Evolutionary conservation across 306 rosid species (phyloP), one percentile per base, ranked within the genome.

Genomic region (Mimosa pudica): DNA sequence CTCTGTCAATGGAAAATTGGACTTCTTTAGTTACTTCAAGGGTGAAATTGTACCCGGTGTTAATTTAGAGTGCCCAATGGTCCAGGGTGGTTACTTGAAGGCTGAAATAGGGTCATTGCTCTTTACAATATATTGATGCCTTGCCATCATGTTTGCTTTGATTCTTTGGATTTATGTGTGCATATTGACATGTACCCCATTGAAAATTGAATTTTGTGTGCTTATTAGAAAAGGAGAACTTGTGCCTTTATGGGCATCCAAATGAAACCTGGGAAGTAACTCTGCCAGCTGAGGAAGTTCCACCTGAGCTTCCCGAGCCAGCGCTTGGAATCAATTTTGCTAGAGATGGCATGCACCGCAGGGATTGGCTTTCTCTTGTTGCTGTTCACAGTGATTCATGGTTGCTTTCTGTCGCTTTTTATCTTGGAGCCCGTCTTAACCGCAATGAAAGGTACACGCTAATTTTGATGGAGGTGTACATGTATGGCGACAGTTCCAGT

Each of bases 261-360:
- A 89, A 89, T 85, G 98, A 91, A 80, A 69, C 64, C 65, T 95
- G 99, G 99, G 98, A 95, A 83, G 99, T 95, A 77, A 88, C 91
- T 68, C 86, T 91, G 75, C 99, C 99, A 12, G 97, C 93, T 0
- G 98, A 92, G 84, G 98, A 93, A 76, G 98, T 91, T 73, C 99
- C 98, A 4, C 98, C 98, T 0, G 97, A 93, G 88, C 92, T 95
- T 82, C 98, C 98, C 0, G 98, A 95, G 92, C 99, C 99, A 35
- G 98, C 92, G 30, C 97, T 95, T 69, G 99, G 99, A 69, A 95
- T 95, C 82, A 95, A 95, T 84, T 95, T 93, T 69, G 98, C 99
- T 65, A 89, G 98, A 84, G 98, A 95, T 30, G 98, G 99, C 24
- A 95, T 93, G 99, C 87, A 91, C 35, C 89, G 93, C 73, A 90